These are phyloP conservation scores for Jatropha multifida DNA, from an alignment of 441 rosid species.

Conservation along the genomic window DNA sequence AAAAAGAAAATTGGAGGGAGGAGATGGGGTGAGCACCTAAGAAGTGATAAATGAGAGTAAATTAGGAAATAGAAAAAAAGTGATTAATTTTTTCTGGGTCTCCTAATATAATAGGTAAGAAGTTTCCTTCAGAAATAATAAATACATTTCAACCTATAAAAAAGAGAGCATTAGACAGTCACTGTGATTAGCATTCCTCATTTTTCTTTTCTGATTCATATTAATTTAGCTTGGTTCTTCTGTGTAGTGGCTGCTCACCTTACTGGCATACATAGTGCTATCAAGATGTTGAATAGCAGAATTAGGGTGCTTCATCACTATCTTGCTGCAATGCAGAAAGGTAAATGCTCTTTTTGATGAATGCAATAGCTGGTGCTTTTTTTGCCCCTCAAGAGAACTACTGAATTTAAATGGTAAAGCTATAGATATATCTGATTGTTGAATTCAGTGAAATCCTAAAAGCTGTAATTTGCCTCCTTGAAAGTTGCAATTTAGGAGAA, in stretches of 20 bases:
- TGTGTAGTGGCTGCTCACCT: conserved; percentile 96
- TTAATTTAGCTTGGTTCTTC: conserved; percentile 5
- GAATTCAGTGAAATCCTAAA: background rate
- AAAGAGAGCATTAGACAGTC: no score
- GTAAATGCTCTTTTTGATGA: conserved; percentile 31
- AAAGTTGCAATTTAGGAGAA: background rate
- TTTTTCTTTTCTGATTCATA: background rate
- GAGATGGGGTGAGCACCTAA: no score
- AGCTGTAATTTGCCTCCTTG: background rate
- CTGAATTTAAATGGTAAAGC: background rate
- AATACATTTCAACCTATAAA: no score
- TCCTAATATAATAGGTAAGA: no score
- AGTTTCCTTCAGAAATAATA: no score
- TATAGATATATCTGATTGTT: background rate
- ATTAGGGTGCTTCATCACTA: conserved; percentile 87
- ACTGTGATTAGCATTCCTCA: background rate
- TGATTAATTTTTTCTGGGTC: no score
- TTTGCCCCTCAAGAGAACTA: background rate
- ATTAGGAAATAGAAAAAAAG: no score
- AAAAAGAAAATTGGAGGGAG: no score
- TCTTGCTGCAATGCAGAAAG: conserved; percentile 88
- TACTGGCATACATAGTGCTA: conserved; percentile 93
- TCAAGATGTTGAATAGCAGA: conserved; percentile 96
- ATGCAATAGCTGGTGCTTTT: background rate
- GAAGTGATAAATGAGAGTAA: no score